phyloP scores from a whole-genome alignment of 169 alveolate genomes.

The Eimeria maxima region DNA sequence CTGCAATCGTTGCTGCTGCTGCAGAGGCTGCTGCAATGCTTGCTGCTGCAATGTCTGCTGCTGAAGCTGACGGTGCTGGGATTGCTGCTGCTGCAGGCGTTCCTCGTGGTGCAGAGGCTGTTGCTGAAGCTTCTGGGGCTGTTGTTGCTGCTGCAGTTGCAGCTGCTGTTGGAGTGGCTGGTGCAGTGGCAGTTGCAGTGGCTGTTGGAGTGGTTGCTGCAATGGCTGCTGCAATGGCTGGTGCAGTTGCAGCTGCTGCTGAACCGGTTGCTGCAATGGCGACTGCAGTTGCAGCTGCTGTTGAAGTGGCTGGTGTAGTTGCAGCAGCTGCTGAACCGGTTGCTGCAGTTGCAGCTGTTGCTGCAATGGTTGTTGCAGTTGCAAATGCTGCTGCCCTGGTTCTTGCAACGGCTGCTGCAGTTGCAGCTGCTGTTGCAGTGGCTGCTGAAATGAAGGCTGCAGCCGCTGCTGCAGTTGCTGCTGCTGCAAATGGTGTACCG shows the following conservation, averaged over 20 bases:
- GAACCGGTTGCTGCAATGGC: neutral
- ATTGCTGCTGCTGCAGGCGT: neutral
- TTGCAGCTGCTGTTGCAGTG: neutral
- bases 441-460: neutral
- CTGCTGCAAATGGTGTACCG: neutral
- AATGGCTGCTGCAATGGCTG: neutral
- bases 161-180: neutral
- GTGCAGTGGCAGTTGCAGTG: neutral
- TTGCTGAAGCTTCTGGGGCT: neutral
- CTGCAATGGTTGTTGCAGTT: neutral
- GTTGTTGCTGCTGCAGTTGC: neutral
- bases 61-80: neutral
- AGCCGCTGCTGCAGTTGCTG: neutral
- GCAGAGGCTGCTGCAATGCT: neutral
- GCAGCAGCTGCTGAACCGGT: neutral
- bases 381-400: neutral
- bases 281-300: neutral
- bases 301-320: neutral
- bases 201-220: neutral
- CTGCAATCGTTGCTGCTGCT: neutral
- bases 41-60: neutral
- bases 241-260: neutral
- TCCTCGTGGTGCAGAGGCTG: too few species aligned
- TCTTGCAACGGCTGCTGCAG: neutral
- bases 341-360: slow-evolving; percentile 15